Evolutionary conservation across 2,329 filamentous ascomycete genomes (phyloP).

Genomic region (Neonectria ditissima): DNA sequence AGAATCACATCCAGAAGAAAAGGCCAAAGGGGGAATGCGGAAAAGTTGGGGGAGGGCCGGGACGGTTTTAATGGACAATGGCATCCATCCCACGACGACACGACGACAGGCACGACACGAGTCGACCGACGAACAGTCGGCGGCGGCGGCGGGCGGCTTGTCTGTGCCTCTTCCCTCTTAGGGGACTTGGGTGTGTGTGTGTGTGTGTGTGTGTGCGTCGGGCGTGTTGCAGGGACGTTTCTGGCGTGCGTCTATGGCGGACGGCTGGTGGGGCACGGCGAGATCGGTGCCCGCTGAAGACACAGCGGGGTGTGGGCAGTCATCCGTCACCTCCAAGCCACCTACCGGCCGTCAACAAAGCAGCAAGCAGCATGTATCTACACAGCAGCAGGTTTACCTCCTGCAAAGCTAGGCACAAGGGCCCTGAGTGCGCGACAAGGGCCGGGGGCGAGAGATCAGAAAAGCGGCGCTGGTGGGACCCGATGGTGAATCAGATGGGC

Average conservation of each 20-base stretch:
- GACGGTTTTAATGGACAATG: slow-evolving; percentile 39
- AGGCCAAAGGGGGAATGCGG: slow-evolving; percentile 30
- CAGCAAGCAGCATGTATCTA: too few relatives aligned
- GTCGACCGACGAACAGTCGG: slow-evolving; percentile 17
- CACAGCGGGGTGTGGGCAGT: slow-evolving; percentile 5
- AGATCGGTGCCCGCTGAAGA: slow-evolving; percentile 12
- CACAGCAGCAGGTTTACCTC: too few relatives aligned
- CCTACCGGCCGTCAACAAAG: neutral
- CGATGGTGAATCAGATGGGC: slow-evolving; percentile 30
- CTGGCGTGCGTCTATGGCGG: slow-evolving; percentile 10
- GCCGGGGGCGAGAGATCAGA: slow-evolving; percentile 36
- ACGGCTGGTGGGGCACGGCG: slow-evolving; percentile 30
- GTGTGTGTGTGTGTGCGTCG: neutral
- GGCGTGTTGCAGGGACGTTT: slow-evolving; percentile 17
- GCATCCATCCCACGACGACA: slow-evolving; percentile 30
- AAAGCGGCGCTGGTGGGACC: slow-evolving; percentile 41
- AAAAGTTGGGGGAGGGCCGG: slow-evolving; percentile 41
- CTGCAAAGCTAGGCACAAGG: too few relatives aligned
- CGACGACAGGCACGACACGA: slow-evolving; percentile 11
- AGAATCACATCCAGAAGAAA: slow-evolving; percentile 36
- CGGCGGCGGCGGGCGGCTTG: slow-evolving; percentile 26
- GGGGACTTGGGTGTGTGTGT: neutral
- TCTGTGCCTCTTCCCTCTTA: slow-evolving; percentile 6
- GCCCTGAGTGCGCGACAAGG: slow-evolving; percentile 9
- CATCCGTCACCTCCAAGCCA: neutral